Evolutionary conservation across 2,329 filamentous ascomycete genomes (phyloP), one percentile per base, ranked within the genome.

Genomic region (Ploettnerulaceae sp.): DNA sequence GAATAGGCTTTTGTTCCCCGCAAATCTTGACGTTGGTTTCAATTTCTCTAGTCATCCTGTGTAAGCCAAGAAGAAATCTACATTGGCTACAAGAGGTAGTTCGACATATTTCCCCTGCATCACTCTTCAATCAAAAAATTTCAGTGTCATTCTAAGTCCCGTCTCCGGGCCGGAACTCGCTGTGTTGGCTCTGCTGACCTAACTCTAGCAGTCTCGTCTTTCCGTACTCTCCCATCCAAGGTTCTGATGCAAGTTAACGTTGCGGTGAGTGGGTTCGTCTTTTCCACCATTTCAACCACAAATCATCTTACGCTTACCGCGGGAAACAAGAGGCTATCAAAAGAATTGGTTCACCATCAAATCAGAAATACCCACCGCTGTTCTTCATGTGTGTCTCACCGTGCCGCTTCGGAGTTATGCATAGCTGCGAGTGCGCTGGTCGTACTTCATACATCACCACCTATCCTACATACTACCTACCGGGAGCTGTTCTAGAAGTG

Each of bases 371-470:
- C 39, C 36, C 37, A 41, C 45, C 35, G 40, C 21, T 3, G 24
- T 35, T 42, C 36, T 40, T 37, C 20, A 29, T 29, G 21, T 26
- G 15, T 28, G 37, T 43, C 37, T 43, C 32, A 48, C 40, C 24
- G 36, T 36, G 28, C 41, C 31, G 26, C 24, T 45, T 44, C 37
- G 40, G 21, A 45, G 5, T 28, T 40, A 52, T 49, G 50, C 50
- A 49, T 38, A 36, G 7, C 33, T 40, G 40, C 31, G 21, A 43
- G 15, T 49, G 47, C 44, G 50, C 35, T 49, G 50, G 42, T 37
- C 36, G 39, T 46, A 26, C 46, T 49, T 48, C 29, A 21, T 32
- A 34, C 20, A 35, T 38, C 34, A 40, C 17, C 37, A 9, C 42
- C 45, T 41, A 49, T 45, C 36, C 8, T 7, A 48, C 7, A 7